phyloP scores from a whole-genome alignment of 2,329 filamentous ascomycete species.

The Colletotrichum sp. region DNA sequence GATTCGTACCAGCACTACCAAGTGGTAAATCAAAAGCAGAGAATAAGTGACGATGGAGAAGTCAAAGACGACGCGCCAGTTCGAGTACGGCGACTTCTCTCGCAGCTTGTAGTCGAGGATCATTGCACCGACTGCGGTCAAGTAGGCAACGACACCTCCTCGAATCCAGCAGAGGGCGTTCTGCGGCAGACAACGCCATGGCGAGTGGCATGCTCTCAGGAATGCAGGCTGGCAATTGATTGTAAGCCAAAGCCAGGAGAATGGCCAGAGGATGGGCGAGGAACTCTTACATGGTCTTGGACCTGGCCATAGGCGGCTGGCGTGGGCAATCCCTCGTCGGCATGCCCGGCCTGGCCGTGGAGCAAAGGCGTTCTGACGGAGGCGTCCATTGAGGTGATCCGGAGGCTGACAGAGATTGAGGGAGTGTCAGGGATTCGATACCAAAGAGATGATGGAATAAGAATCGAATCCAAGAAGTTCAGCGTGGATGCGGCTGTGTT shows the following conservation, averaged over 20 bases:
- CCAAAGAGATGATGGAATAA: neutral
- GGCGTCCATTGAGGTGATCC: conserved; percentile 2
- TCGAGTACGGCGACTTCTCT: conserved; percentile 40
- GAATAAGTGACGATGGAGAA: conserved; percentile 51
- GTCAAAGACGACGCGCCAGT: conserved; percentile 52
- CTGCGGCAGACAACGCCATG: conserved; percentile 53
- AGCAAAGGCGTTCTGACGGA: conserved; percentile 24
- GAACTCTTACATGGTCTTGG: conserved; percentile 34
- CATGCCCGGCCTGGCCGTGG: conserved; percentile 1
- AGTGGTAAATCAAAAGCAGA: conserved; percentile 50
- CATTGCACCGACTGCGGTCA: conserved; percentile 45
- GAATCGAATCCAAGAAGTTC: neutral
- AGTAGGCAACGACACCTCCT: conserved; percentile 45
- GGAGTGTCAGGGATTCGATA: neutral
- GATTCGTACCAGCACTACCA: conserved; percentile 49
- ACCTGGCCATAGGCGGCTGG: conserved; percentile 19
- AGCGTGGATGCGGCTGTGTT: neutral
- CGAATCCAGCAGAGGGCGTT: conserved; percentile 50
- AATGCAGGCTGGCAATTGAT: conserved; percentile 49
- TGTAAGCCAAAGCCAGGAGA: conserved; percentile 12
- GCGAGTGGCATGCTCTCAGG: conserved; percentile 56
- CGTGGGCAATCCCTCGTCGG: conserved; percentile 9
- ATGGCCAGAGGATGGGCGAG: neutral
- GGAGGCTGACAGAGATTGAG: neutral
- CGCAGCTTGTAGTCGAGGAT: conserved; percentile 51